Evolutionary conservation across 2,329 filamentous ascomycete genomes (phyloP).

Genomic region (Magnaporthiopsis rhizophila): DNA sequence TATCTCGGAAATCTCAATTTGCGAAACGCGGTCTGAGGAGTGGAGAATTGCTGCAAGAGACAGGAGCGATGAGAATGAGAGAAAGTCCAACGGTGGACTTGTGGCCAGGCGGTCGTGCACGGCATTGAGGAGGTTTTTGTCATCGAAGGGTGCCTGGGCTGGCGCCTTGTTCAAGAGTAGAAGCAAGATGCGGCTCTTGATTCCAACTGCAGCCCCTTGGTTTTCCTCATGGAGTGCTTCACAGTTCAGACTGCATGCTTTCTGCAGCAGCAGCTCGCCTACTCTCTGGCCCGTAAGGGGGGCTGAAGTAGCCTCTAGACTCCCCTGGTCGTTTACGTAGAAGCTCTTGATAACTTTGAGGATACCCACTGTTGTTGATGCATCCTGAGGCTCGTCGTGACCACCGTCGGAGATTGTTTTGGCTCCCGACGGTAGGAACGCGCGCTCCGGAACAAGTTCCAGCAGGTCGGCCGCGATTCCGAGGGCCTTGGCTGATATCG

Average conservation of each 20-base stretch:
- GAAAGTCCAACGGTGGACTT: slow-evolving; percentile 35
- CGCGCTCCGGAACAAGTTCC: slow-evolving; percentile 56
- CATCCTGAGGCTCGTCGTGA: slow-evolving; percentile 17
- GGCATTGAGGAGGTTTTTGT: slow-evolving; percentile 39
- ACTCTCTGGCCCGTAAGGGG: slow-evolving; percentile 50
- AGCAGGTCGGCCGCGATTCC: slow-evolving; percentile 49
- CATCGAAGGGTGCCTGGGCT: slow-evolving; percentile 35
- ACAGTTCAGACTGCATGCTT: slow-evolving; percentile 45
- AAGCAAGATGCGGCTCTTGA: slow-evolving; percentile 52
- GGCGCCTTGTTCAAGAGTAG: slow-evolving; percentile 47
- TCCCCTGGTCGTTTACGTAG: slow-evolving; percentile 64
- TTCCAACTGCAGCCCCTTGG: slow-evolving; percentile 40
- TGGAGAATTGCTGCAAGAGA: slow-evolving; percentile 51
- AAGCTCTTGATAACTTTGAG: slow-evolving; percentile 56
- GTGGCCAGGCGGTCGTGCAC: slow-evolving; percentile 39
- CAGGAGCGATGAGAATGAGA: slow-evolving; percentile 49
- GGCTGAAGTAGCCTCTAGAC: slow-evolving; percentile 50
- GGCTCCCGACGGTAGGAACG: slow-evolving; percentile 36
- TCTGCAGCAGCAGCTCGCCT: slow-evolving; percentile 56
- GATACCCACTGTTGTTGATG: slow-evolving; percentile 32
- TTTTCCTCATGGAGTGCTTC: slow-evolving; percentile 34
- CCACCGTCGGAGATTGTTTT: slow-evolving; percentile 7
- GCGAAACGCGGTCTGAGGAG: slow-evolving; percentile 41
- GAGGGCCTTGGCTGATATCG: slow-evolving; percentile 25
- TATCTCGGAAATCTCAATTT: slow-evolving; percentile 49